phyloP scores from a whole-genome alignment of 2,329 filamentous ascomycete genomes.

The Hysterium pulicare region DNA sequence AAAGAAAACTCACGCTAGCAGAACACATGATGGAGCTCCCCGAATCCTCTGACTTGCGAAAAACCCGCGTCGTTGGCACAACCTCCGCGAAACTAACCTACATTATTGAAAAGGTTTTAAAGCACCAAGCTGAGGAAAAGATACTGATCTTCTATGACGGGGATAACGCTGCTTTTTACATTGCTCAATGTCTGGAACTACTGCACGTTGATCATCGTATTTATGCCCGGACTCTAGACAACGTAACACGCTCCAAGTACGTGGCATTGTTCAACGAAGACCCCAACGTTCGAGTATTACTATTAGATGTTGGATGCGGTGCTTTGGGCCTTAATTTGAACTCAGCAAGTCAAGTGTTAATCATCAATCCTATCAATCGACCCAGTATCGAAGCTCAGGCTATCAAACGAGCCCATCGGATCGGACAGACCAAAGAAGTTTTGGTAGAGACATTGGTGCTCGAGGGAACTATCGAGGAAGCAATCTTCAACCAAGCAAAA shows the following conservation, averaged over 20 bases:
- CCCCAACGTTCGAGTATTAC: slow-evolving; percentile 67
- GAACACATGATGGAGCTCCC: slow-evolving; percentile 29
- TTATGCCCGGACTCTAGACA: slow-evolving; percentile 62
- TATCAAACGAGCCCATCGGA: slow-evolving; percentile 83
- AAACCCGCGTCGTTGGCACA: slow-evolving; percentile 69
- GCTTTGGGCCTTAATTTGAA: slow-evolving; percentile 85
- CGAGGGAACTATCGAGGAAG: slow-evolving; percentile 76
- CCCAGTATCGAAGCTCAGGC: slow-evolving; percentile 84
- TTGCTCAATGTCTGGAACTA: slow-evolving; percentile 77
- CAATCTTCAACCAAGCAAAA: slow-evolving; percentile 69
- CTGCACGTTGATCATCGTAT: slow-evolving; percentile 61
- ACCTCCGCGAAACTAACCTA: slow-evolving; percentile 86
- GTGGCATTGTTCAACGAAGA: slow-evolving; percentile 74
- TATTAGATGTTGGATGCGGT: slow-evolving; percentile 90
- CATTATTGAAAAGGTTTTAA: slow-evolving; percentile 67
- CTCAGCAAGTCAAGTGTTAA: slow-evolving; percentile 80
- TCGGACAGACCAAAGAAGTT: slow-evolving; percentile 76
- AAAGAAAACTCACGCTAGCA: slow-evolving; percentile 29
- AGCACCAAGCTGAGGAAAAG: slow-evolving; percentile 70
- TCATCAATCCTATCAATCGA: slow-evolving; percentile 83
- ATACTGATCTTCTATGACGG: slow-evolving; percentile 92
- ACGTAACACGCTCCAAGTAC: slow-evolving; percentile 67
- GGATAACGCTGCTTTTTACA: slow-evolving; percentile 80
- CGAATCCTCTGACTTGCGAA: slow-evolving; percentile 53
- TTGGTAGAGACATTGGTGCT: slow-evolving; percentile 84